Evolutionary conservation across 441 rosid genomes (phyloP).

Genomic region (Syzygium malaccense): DNA sequence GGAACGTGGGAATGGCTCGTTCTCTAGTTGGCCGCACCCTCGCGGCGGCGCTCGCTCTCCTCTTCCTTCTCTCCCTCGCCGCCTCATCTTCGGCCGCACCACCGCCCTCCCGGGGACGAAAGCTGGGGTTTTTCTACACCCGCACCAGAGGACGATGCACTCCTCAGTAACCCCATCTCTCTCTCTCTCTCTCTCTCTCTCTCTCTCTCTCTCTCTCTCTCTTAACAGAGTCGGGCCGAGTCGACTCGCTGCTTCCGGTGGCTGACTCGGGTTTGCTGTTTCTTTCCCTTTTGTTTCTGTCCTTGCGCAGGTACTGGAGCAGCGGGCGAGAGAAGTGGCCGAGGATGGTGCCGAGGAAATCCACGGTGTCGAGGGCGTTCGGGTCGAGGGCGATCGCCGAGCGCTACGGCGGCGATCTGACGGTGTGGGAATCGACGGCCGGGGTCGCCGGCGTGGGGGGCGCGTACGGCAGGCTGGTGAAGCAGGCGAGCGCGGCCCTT

Average conservation of each 20-base stretch:
- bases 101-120: slow-evolving; percentile 10
- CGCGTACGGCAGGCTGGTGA: slow-evolving; percentile 47
- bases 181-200: background rate
- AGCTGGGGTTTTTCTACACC: slow-evolving; percentile 49
- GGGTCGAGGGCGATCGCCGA: slow-evolving; percentile 41
- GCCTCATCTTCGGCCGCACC: slow-evolving; percentile 10
- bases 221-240: background rate
- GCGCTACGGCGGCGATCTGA: slow-evolving; percentile 69
- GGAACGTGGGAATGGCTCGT: background rate
- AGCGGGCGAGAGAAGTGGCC: slow-evolving; percentile 78
- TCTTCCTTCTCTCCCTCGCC: slow-evolving; percentile 20
- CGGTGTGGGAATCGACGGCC: slow-evolving; percentile 58
- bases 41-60: slow-evolving; percentile 5
- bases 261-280: background rate
- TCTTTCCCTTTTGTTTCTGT: no score
- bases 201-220: no score
- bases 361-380: slow-evolving; percentile 50
- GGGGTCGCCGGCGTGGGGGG: slow-evolving; percentile 38
- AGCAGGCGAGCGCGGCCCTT: slow-evolving; percentile 73
- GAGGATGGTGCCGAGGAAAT: slow-evolving; percentile 70
- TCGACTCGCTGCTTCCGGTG: background rate
- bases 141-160: slow-evolving; percentile 79
- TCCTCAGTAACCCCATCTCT: slow-evolving; percentile 44
- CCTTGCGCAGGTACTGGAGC: slow-evolving; percentile 66
- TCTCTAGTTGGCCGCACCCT: background rate